Percentiles rank a stretch among this genome's conserved stretches.
These are phyloP conservation scores for Aspergillus quadrilineatus DNA, from an alignment of 2,329 filamentous ascomycete genomes.

Conservation along the genomic window DNA sequence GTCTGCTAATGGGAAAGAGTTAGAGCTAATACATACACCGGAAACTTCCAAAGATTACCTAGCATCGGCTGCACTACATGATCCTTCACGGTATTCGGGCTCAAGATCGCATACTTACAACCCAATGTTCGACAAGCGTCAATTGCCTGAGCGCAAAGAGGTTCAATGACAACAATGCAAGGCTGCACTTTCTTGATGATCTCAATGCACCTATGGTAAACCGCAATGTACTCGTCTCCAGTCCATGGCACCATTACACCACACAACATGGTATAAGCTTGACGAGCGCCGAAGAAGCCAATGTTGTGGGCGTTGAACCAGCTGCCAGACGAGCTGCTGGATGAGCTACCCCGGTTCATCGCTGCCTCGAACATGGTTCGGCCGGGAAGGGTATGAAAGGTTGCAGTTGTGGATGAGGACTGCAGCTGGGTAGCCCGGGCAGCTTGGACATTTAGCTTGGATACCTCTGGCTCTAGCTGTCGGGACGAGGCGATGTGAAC, in stretches of 20 bases:
- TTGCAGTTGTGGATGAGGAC: conserved; percentile 1
- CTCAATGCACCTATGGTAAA: conserved; percentile 32
- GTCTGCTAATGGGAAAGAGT: neutral
- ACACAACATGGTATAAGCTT: conserved; percentile 21
- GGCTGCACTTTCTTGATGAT: conserved; percentile 24
- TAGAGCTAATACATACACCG: conserved; percentile 13
- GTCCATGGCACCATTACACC: conserved; percentile 29
- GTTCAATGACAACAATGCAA: conserved; percentile 41
- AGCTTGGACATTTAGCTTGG: conserved; percentile 19
- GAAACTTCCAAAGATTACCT: conserved; percentile 22
- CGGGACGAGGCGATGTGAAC: conserved; percentile 46
- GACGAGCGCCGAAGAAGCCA: conserved; percentile 32
- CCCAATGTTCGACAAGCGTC: conserved; percentile 40
- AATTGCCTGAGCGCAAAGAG: conserved; percentile 39
- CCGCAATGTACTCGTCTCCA: conserved; percentile 37
- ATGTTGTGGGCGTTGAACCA: conserved; percentile 15
- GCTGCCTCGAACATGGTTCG: conserved; percentile 22
- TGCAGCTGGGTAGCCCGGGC: conserved; percentile 1
- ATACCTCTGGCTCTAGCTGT: conserved; percentile 28
- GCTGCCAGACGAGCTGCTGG: neutral
- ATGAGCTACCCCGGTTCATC: neutral
- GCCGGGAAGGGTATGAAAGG: conserved; percentile 30
- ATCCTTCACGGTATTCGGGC: conserved; percentile 47
- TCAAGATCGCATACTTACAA: conserved; percentile 37
- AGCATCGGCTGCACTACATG: conserved; percentile 40